Percentiles rank a stretch among this genome's conserved stretches.
Conservation (phyloP, 2,329 filamentous ascomycete genomes). For the Curvularia sp. region DNA sequence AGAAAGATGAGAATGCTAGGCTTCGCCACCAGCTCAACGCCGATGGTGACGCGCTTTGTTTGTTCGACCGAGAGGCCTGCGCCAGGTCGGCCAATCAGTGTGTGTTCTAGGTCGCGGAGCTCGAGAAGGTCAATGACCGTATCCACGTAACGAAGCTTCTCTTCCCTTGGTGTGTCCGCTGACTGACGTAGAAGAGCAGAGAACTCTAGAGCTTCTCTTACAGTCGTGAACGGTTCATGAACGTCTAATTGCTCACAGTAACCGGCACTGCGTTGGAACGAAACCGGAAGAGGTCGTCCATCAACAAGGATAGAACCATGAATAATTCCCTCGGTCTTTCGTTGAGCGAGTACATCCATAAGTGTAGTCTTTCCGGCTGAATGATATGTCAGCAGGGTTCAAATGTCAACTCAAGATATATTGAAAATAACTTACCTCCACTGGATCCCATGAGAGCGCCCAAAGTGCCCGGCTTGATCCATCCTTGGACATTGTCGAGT, state of each 20-base stretch:
- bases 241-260: slow-evolving; percentile 63
- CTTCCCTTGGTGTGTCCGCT: slow-evolving; percentile 57
- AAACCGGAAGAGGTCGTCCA: slow-evolving; percentile 71
- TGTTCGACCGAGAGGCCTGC: slow-evolving; percentile 56
- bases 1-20: slow-evolving; percentile 30
- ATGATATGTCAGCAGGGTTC: slow-evolving; percentile 56
- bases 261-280: slow-evolving; percentile 80
- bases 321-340: slow-evolving; percentile 85
- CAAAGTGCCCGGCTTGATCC: slow-evolving; percentile 61
- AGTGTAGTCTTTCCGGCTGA: slow-evolving; percentile 49
- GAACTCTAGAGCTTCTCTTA: slow-evolving; percentile 66
- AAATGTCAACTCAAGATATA: slow-evolving; percentile 54
- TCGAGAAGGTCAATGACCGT: slow-evolving; percentile 65
- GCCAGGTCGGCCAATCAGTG: slow-evolving; percentile 52
- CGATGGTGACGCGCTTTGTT: slow-evolving; percentile 67
- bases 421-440: slow-evolving; percentile 32
- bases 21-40: slow-evolving; percentile 51
- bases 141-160: slow-evolving; percentile 67
- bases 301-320: slow-evolving; percentile 81
- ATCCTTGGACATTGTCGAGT: slow-evolving; percentile 60
- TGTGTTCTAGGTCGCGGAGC: slow-evolving; percentile 65
- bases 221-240: slow-evolving; percentile 63
- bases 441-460: slow-evolving; percentile 49
- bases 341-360: slow-evolving; percentile 63
- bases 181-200: slow-evolving; percentile 66